These are phyloP conservation scores for Cladosporium sp. DNA, from an alignment of 2,329 filamentous ascomycete genomes.

Conservation along the genomic window DNA sequence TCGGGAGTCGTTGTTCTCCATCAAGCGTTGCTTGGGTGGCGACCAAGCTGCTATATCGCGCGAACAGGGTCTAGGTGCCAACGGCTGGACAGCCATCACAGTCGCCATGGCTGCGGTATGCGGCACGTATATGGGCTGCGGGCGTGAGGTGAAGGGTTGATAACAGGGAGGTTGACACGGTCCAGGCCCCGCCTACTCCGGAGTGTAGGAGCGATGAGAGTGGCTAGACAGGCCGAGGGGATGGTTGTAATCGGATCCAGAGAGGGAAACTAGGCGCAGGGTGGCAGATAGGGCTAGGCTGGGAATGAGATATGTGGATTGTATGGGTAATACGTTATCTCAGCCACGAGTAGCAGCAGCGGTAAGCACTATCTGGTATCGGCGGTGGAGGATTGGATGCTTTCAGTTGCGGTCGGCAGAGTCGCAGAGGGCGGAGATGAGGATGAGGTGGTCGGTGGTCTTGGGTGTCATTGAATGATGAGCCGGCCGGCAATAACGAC, in stretches of 20 bases:
- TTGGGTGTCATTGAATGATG: conserved; percentile 42
- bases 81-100: conserved; percentile 49
- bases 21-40: conserved; percentile 40
- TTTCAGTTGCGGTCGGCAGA: conserved; percentile 28
- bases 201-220: conserved; percentile 19
- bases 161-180: conserved; percentile 22
- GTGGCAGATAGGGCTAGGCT: conserved; percentile 20
- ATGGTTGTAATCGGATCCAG: conserved; percentile 1
- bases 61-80: conserved; percentile 47
- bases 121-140: conserved; percentile 20
- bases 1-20: conserved; percentile 46
- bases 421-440: conserved; percentile 35
- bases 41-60: conserved; percentile 49
- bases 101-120: conserved; percentile 44
- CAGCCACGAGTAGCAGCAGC: neutral
- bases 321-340: conserved; percentile 22
- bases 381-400: conserved; percentile 6
- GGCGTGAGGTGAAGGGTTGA: conserved; percentile 24
- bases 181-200: conserved; percentile 17
- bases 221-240: conserved; percentile 1
- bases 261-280: conserved; percentile 14
- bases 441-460: conserved; percentile 36
- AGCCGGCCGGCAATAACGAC: conserved; percentile 16
- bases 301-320: conserved; percentile 15
- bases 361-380: neutral